Evolutionary conservation across 441 rosid species (phyloP), one percentile per base, ranked within the genome.

Genomic region (Biscutella laevigata): DNA sequence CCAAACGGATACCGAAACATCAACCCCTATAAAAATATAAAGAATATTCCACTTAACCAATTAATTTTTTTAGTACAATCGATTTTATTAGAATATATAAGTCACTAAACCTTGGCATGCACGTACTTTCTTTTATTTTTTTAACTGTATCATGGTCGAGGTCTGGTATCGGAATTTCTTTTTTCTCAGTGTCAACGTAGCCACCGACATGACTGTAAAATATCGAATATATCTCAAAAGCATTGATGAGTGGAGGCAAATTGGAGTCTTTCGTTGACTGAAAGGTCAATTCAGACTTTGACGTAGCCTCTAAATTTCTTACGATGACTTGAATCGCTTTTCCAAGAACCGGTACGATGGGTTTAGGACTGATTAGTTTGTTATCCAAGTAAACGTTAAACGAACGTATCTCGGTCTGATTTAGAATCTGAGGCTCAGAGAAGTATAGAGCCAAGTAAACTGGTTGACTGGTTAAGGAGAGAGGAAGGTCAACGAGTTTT

Each of bases 181-280:
- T n/a, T n/a, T n/a, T n/a, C n/a, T n/a, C n/a, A n/a, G n/a, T n/a
- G n/a, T n/a, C n/a, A n/a, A n/a, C n/a, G n/a, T n/a, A n/a, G n/a
- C n/a, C n/a, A n/a, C n/a, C n/a, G n/a, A n/a, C n/a, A n/a, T n/a
- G 12, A 2, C 61, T 40, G 35, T 70, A 53, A 22, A 64, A 61
- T 11, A 72, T 19, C 4, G 12, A 6, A 28, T 68, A 82, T 4
- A 71, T 32, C 62, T 79, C 86, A 58, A 71, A 17, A 36, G 80
- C 86, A 53, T 67, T 82, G 20, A 82, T 41, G 22, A 82, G 56
- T 1, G 80, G 82, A 4, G 80, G 74, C 36, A 71, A 58, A 6
- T 64, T 52, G 4, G 86, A 82, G 46, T 56, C 68, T 0, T 46
- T 2, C 1, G 77, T 42, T 0, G 86, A 53, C 7, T 39, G 53